Evolutionary conservation across 2,329 filamentous ascomycete genomes (phyloP), one percentile per base, ranked within the genome.

Genomic region (Penicillium italicum): DNA sequence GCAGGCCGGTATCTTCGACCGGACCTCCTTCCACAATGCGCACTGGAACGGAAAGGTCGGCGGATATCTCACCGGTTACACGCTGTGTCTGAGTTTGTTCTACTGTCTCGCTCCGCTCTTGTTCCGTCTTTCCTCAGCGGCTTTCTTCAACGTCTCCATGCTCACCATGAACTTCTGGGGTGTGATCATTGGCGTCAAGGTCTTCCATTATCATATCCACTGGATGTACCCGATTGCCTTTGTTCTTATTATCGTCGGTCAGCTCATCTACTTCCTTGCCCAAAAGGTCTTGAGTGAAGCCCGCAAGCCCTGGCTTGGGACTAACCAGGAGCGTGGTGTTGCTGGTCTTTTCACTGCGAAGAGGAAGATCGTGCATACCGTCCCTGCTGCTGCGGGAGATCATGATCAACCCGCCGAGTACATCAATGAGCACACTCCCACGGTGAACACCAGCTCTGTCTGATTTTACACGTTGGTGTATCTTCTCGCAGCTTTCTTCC

Each of bases 81-180:
- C 94, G 0, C 75, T 97, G 18, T 86, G 87, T 57, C 81, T 99
- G 22, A 80, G 82, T 51, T 76, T 94, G 57, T 99, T 99, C 77
- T 99, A 99, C 79, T 86, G 86, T 8, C 79, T 94, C 3, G 91
- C 89, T 0, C 94, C 94, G 0, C 77, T 97, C 52, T 82, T 99
- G 60, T 87, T 97, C 75, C 90, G 94, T 62, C 88, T 97, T 78
- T 89, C 89, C 28, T 89, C 85, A 16, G 94, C 94, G 3, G 93
- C 92, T 20, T 97, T 99, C 77, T 95, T 97, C 80, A 96, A 99
- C 75, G 96, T 97, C 68, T 93, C 89, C 8, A 79, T 99, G 62
- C 80, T 99, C 57, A 97, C 94, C 2, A 90, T 87, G 66, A 97
- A 96, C 76, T 97, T 97, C 78, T 99, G 94, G 94, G 92, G 91